Conservation (phyloP, 257 asterid species). For the Primulina huaijiensis region DNA sequence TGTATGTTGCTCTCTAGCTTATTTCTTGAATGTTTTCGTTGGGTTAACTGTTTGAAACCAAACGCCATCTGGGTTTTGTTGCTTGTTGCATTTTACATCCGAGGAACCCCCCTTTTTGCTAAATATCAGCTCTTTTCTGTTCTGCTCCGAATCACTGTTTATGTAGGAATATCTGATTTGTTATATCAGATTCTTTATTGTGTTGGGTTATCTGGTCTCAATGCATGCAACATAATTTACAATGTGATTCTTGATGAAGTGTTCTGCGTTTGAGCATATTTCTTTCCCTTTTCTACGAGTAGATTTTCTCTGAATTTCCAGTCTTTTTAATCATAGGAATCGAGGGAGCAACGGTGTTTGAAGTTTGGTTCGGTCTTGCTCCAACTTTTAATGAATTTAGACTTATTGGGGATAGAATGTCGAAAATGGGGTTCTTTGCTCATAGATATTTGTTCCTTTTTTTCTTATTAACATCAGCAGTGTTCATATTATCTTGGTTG, state of each 20-base stretch:
- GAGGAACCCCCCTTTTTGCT: background rate
- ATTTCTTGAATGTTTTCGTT: conserved; percentile 15
- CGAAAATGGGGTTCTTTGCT: conserved; percentile 43
- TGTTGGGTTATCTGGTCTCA: conserved; percentile 16
- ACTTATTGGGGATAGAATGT: conserved; percentile 31
- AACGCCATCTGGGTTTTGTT: background rate
- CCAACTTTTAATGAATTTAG: background rate
- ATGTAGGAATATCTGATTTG: conserved; percentile 10
- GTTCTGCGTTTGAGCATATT: background rate
- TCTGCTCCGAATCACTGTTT: background rate
- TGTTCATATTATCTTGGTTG: conserved; percentile 77
- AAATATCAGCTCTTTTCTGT: background rate
- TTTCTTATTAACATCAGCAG: conserved; percentile 52
- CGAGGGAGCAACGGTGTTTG: conserved; percentile 25
- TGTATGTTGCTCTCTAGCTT: conserved; percentile 1
- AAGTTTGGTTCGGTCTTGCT: conserved; percentile 11
- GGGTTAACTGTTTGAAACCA: conserved; percentile 20
- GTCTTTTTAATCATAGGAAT: conserved; percentile 9
- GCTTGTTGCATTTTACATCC: background rate
- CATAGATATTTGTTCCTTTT: conserved; percentile 60
- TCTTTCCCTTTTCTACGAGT: conserved; percentile 1
- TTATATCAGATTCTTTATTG: conserved; percentile 14
- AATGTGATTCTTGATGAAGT: conserved; percentile 1
- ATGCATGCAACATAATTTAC: conserved; percentile 18
- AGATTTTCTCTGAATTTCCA: background rate